Evolutionary conservation across 352 stramenopile genomes (phyloP), one percentile per base, ranked within the genome.

Genomic region (Globisporangium barbulae): DNA sequence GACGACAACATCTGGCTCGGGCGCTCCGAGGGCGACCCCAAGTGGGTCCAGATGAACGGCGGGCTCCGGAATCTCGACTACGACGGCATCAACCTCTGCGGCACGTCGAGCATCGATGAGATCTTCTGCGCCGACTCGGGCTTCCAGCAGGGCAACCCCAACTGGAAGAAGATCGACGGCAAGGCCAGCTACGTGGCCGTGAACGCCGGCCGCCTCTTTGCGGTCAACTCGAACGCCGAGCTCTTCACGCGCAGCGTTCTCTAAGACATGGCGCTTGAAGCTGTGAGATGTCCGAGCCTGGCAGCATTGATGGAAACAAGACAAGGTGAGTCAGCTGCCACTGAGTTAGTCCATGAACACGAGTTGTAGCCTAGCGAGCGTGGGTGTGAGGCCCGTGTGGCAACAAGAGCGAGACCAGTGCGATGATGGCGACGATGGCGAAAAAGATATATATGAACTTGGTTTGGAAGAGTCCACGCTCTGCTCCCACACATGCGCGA

Each of bases 21-120:
- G 5, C 57, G 58, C 41, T 55, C 66, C 19, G 35, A 64, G 30
- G 65, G 65, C 12, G 57, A 69, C 22, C 65, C 69, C 13, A 67
- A 68, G 53, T 75, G 69, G 69, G 17, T 52, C 41, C 49, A 72
- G 49, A 22, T 72, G 30, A 9, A 33, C 0, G 65, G 62, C 53
- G 54, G 49, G 45, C 61, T 75, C 30, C 67, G 61, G 44, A 70
- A 64, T 37, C 41, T 75, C 61, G 69, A 72, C 30, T 75, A 60
- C 53, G 69, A 75, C 35, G 69, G 69, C 44, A 59, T 65, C 12
- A 44, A 61, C 21, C 4, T 72, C 7, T 75, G 69, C 53, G 69
- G 69, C 47, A 65, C 59, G 42, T 64, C 61, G 45, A 45, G 25
- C 21, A 49, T 10, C 49, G 28, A 61, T 53, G 58, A 67, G 2